Base-by-base conservation (phyloP, 495 filamentous ascomycete species). In the Penicillium crystallinum region DNA sequence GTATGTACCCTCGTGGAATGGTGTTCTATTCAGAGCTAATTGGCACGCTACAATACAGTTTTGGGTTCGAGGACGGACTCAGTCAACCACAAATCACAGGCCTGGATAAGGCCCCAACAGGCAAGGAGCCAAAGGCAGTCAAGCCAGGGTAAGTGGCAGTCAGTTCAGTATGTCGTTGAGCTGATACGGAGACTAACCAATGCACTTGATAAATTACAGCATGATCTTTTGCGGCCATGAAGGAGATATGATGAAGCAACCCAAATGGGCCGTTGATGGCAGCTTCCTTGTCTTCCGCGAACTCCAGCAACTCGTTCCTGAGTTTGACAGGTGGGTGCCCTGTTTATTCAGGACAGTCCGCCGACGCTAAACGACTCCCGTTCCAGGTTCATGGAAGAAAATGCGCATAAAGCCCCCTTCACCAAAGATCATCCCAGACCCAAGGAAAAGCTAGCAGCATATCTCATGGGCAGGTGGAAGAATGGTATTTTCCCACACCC, bases 211-310 rank as follows among this genome's bases (percentile, higher is more conserved):
- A 1, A 8, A 21, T 12, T 19, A 9, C 21, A 62, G 59, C 27
- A 34, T 40, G 38, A 57, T 63, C 19, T 42, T 64, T 39, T 18
- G 44, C 27, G 43, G 43, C 8, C 43, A 46, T 21, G 41, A 49
- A 6, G 61, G 61, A 0, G 61, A 61, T 29, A 21, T 43, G 6
- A 42, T 44, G 38, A 33, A 35, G n/a, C 36, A 47, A 43, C 67
- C 63, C 6, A 22, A 38, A 21, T 73, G 70, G 70, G 62, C 65
- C 19, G 52, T 40, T n/a, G 60, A 73, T 17, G 66, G 70, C 33
- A 70, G 64, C 52, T 73, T 64, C 41, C 53, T 73, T n/a, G 70
- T 63, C 14, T 66, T 71, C 51, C 70, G 68, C 29, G 54, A 73
- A 23, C 42, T 73, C 6, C 52, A 70, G 12, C 61, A 73, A 34